Evolutionary conservation across 148 eudicot genomes (phyloP).

Genomic region (Tetragonia tetragonoides): DNA sequence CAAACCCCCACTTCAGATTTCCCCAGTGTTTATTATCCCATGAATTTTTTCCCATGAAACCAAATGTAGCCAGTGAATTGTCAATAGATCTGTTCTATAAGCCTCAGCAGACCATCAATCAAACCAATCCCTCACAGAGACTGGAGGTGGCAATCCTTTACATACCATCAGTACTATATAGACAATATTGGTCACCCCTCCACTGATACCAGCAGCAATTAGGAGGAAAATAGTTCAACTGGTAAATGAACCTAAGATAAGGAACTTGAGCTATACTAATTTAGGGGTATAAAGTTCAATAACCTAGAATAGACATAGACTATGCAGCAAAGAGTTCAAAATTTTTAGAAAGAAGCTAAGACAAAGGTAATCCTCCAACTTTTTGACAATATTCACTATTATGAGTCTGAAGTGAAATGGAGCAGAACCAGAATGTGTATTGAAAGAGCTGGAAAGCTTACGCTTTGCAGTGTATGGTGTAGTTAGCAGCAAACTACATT

Average conservation of each 20-base stretch:
- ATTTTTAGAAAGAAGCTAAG: background rate
- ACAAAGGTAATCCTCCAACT: background rate
- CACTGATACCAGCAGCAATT: background rate
- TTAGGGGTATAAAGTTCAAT: background rate
- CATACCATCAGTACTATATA: background rate
- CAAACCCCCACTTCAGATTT: background rate
- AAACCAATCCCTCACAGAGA: background rate
- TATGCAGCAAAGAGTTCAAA: background rate
- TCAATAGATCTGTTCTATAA: too few relatives aligned
- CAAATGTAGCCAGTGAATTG: background rate
- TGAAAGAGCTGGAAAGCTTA: background rate
- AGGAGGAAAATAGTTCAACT: background rate
- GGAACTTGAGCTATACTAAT: background rate
- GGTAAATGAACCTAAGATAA: background rate
- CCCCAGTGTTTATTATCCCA: background rate
- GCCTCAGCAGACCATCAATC: too few relatives aligned
- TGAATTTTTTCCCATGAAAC: background rate
- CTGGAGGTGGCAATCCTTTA: background rate
- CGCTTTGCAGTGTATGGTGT: background rate
- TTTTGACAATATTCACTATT: background rate
- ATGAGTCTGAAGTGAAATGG: background rate
- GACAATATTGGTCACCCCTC: background rate
- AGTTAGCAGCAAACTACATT: background rate
- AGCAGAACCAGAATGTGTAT: background rate
- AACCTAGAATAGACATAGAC: background rate